Conservation (phyloP, 2,329 filamentous ascomycete species). For the Acrodontium crateriforme region DNA sequence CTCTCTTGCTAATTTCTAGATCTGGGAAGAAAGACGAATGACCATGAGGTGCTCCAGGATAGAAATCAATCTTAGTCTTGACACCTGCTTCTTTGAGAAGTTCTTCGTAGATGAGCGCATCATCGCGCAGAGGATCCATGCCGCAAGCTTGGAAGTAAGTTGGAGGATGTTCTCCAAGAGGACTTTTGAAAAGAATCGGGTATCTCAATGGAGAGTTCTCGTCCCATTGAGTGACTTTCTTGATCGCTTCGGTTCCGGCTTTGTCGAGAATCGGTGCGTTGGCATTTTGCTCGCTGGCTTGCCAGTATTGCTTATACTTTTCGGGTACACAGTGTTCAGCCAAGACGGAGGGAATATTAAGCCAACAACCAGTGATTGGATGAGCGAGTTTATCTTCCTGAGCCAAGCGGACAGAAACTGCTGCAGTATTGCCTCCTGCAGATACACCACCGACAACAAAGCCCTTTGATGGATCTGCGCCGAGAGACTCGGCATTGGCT, state of each 20-base stretch:
- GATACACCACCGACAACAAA: slow-evolving; percentile 39
- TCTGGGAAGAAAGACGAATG: slow-evolving; percentile 22
- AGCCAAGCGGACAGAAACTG: slow-evolving; percentile 31
- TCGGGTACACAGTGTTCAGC: slow-evolving; percentile 27
- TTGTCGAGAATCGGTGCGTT: slow-evolving; percentile 14
- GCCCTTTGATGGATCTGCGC: slow-evolving; percentile 30
- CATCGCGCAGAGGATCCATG: slow-evolving; percentile 35
- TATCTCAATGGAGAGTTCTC: slow-evolving; percentile 17
- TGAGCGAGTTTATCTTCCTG: slow-evolving; percentile 28
- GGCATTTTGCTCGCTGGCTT: slow-evolving; percentile 23
- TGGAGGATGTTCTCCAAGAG: slow-evolving; percentile 25
- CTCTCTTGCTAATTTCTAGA: slow-evolving; percentile 14
- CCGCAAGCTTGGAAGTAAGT: slow-evolving; percentile 37
- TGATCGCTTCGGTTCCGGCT: slow-evolving; percentile 11
- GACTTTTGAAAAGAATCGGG: no score
- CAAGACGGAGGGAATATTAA: slow-evolving; percentile 34
- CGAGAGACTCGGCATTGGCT: slow-evolving; percentile 17
- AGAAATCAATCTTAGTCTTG: slow-evolving; percentile 29
- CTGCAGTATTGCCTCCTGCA: slow-evolving; percentile 39
- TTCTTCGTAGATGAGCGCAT: slow-evolving; percentile 34
- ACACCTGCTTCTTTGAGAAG: slow-evolving; percentile 26
- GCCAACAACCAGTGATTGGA: slow-evolving; percentile 32
- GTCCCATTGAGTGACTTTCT: slow-evolving; percentile 9
- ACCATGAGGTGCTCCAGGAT: slow-evolving; percentile 30
- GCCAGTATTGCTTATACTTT: slow-evolving; percentile 26